Evolutionary conservation across 768 basidiomycete genomes (phyloP).

Genomic region (Chalciporus sphaerocephalus): DNA sequence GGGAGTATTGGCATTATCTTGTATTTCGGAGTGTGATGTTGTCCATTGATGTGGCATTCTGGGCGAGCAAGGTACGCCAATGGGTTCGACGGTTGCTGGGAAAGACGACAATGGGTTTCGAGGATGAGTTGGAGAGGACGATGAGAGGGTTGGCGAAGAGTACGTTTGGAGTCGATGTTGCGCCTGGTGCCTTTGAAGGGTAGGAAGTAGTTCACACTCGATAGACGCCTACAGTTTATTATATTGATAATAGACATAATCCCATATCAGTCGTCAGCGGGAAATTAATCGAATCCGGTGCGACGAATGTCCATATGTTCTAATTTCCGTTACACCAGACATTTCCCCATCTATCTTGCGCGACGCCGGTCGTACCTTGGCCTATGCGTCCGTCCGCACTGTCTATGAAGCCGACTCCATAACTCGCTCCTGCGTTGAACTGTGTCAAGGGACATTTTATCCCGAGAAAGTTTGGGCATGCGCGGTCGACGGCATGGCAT

Average conservation of each 20-base stretch:
- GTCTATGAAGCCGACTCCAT: constrained; percentile 76
- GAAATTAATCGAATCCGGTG: not conserved
- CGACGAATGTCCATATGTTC: not conserved
- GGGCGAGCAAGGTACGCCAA: constrained; percentile 49
- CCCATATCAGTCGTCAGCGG: not conserved
- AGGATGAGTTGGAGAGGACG: constrained; percentile 75
- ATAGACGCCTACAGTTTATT: not conserved
- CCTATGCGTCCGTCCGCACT: constrained; percentile 43
- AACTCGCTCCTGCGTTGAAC: constrained; percentile 65
- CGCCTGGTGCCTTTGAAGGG: constrained; percentile 51
- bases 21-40: constrained; percentile 64
- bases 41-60: constrained; percentile 70
- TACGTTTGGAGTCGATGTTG: constrained; percentile 75
- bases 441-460: constrained; percentile 60
- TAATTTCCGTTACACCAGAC: constrained; percentile 63
- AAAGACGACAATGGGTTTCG: constrained; percentile 53
- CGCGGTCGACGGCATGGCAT: constrained; percentile 67
- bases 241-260: not conserved
- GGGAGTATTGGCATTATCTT: constrained; percentile 55
- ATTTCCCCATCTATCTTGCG: constrained; percentile 69
- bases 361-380: constrained; percentile 47
- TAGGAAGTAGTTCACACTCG: constrained; percentile 14
- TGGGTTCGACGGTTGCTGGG: constrained; percentile 42
- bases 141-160: constrained; percentile 74
- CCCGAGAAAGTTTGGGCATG: constrained; percentile 70